Evolutionary conservation across 805 yeast genomes (phyloP), one percentile per base, ranked within the genome.

Genomic region (Starmerella vitae): DNA sequence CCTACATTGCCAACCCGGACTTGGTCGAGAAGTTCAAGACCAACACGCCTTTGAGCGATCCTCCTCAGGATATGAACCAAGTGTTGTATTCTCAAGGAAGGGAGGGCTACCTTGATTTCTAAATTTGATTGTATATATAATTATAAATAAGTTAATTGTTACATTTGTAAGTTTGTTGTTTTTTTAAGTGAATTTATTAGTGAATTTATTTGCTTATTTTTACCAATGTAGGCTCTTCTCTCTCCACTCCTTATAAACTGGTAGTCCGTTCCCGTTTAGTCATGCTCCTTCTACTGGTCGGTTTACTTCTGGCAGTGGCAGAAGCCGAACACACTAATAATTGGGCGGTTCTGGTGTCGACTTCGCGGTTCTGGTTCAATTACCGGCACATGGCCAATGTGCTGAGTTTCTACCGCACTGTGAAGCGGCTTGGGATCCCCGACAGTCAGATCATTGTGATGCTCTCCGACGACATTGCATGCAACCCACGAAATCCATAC

Each of bases 381-480:
- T 91, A 91, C 57, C 70, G 98, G 22, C 99, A 91, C 59, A 83
- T 88, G 84, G 97, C 98, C 28, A 91, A 91, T 60, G 94, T 81
- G 22, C 65, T 91, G 49, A 79, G 94, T 55, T 76, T 91, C 72
- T 91, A 91, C 64, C 70, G 98, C 50, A 91, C 97, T 0, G 97
- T 91, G 28, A 91, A 88, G 60, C 68, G 98, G 51, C 62, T 91
- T 37, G 99, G 98, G 2, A 91, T 91, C 20, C 99, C 99, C 0
- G 98, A 91, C 62, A 85, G 95, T 2, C 97, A 91, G 56, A 91
- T 91, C 56, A 86, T 91, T 33, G 65, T 91, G 51, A 91, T 91
- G 97, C 64, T 91, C 37, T 80, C 95, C 33, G 99, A 91, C 60
- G 99, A 91, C 58, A 80, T 88, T 36, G 94, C 97, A 3, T 91